Conservation (phyloP, 2,329 filamentous ascomycete species). For the Shiraia sp. region DNA sequence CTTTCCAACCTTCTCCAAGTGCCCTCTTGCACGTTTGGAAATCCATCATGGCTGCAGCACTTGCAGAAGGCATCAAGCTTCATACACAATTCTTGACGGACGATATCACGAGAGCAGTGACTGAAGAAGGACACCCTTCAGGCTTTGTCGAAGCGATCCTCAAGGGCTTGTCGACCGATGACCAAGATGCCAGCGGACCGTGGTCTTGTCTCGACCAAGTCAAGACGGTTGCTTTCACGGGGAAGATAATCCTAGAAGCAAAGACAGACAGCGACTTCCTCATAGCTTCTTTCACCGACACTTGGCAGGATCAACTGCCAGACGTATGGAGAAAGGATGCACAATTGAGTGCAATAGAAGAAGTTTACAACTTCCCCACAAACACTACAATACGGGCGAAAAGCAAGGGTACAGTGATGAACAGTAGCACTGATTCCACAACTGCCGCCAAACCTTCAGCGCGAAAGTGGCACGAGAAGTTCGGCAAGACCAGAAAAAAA, state of each 20-base stretch:
- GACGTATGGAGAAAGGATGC: conserved; percentile 43
- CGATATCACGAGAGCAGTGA: conserved; percentile 36
- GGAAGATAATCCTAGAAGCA: conserved; percentile 35
- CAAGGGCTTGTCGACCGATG: conserved; percentile 33
- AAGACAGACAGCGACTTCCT: conserved; percentile 29
- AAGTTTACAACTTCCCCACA: conserved; percentile 36
- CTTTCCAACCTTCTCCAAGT: conserved; percentile 54
- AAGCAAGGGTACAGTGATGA: conserved; percentile 9
- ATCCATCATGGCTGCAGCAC: conserved; percentile 46
- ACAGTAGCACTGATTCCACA: conserved; percentile 4
- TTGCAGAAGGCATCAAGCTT: conserved; percentile 48
- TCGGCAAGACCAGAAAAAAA: conserved; percentile 39
- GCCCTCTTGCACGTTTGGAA: conserved; percentile 56
- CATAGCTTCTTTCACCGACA: conserved; percentile 41
- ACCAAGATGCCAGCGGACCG: conserved; percentile 26
- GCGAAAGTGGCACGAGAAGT: conserved; percentile 48
- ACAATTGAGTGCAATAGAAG: conserved; percentile 37
- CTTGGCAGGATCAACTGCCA: conserved; percentile 44
- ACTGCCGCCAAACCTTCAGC: conserved; percentile 30
- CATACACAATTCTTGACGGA: conserved; percentile 42
- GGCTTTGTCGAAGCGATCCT: conserved; percentile 45
- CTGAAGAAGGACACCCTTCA: conserved; percentile 45
- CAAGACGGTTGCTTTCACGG: conserved; percentile 39
- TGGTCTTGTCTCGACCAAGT: conserved; percentile 41
- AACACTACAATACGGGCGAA: conserved; percentile 37